Base-by-base conservation (phyloP, 2,329 filamentous ascomycete genomes). In the Sclerotinia minor region DNA sequence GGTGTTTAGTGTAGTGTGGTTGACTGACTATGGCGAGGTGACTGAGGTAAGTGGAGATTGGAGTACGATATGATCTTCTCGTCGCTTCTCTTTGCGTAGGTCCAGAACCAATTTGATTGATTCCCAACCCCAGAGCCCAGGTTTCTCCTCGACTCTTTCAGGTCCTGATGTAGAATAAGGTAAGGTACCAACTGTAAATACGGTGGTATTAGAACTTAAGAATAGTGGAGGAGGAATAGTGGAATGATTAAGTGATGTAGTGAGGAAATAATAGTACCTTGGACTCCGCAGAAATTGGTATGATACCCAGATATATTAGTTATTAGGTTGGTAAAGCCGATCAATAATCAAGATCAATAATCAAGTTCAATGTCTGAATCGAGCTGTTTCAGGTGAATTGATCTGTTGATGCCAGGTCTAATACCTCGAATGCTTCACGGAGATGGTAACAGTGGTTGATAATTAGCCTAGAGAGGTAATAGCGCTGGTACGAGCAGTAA, bases 181-280 rank as follows among this genome's bases (percentile, higher is more conserved):
- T 13, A 61, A 61, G 58, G 58, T 61, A 35, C 58, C 58, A 61
- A 61, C 58, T 61, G 21, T 61, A 61, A 61, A 61, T 50, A 35
- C 29, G 29, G 44, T 50, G 21, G 49, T 61, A 49, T 61, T 61
- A 26, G 32, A 35, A 19, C 44, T 24, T 32, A 35, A 2, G 29
- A 35, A 50, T 50, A 63, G 47, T 63, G 59, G 59, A 50, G 47
- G 47, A 19, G 6, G 11, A 44, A n/a, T 50, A n/a, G 13, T 17
- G n/a, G 58, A 24, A 50, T 45, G 45, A 61, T 61, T 49, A 19
- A 50, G 45, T 38, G 59, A 38, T 24, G 35, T 35, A 19, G 13
- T 47, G 52, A 58, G 53, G 29, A n/a, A 35, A 8, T 44, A n/a
- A n/a, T n/a, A n/a, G n/a, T n/a, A 21, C 55, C 55, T 58, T 11